A percentile compares a stretch with the other conserved stretches of the same genome.
Evolutionary conservation across 805 yeast species (phyloP).

Genomic region (Starmerella apicola): DNA sequence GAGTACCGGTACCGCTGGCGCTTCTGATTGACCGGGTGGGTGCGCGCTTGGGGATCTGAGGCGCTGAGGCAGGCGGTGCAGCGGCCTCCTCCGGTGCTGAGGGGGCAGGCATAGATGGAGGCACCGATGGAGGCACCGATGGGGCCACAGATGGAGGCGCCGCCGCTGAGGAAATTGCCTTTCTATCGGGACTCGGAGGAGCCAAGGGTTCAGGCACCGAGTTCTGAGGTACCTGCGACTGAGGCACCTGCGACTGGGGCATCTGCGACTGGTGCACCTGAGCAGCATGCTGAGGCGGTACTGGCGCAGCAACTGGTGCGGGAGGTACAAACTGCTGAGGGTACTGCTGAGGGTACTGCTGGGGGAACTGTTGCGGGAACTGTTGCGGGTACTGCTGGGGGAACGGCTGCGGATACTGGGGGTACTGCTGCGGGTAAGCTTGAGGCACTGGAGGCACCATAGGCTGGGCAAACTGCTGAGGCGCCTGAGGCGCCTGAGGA

Average conservation of each 20-base stretch:
- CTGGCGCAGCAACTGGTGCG: background rate
- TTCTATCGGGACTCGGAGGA: background rate
- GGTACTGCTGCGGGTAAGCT: background rate
- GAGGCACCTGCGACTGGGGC: background rate
- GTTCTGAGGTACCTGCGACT: background rate
- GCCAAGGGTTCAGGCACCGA: background rate
- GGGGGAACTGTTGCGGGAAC: background rate
- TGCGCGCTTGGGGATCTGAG: slow-evolving; percentile 1
- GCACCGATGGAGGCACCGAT: too few relatives aligned
- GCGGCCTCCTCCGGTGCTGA: too few relatives aligned
- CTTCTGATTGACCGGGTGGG: background rate
- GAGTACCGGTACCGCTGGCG: too few relatives aligned
- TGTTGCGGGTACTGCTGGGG: background rate
- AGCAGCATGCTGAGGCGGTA: background rate
- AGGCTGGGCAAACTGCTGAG: too few relatives aligned
- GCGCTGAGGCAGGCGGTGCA: background rate
- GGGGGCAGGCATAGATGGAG: too few relatives aligned
- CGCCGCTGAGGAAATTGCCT: background rate
- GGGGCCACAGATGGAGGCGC: too few relatives aligned
- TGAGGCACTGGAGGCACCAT: too few relatives aligned
- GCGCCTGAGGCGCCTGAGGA: too few relatives aligned
- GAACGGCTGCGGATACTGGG: background rate
- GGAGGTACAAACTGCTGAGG: background rate
- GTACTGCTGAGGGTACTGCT: background rate
- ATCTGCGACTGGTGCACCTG: background rate